Base-by-base conservation (phyloP, 2,329 filamentous ascomycete genomes). In the Xylogone sp. region DNA sequence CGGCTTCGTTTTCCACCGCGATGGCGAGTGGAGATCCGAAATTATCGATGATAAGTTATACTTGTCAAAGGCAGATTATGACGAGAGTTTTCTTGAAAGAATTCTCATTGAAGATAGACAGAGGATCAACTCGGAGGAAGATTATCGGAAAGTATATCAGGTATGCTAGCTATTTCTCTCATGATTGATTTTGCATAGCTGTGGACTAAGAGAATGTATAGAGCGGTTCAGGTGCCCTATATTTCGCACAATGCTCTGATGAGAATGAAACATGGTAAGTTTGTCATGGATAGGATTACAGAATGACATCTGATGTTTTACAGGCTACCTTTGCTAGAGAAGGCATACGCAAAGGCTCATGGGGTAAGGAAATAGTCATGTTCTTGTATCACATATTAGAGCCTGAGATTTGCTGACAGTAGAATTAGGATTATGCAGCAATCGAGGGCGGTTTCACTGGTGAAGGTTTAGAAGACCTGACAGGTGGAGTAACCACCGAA, bases 21-120 rank as follows among this genome's bases (percentile, higher is more conserved):
- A 95, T 62, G 90, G 90, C 47, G 89, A 93, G 67, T 96, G 90
- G 91, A 87, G 92, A 48, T 89, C 90, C 59, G 90, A 88, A 54
- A 90, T 96, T 53, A 83, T 96, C 52, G 91, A 96, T 63, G 91
- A 96, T 68, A 94, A 94, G 69, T 76, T 96, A 1, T 95, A 89
- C 65, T 78, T 95, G 16, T 87, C 84, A 49, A 88, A 87, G 2
- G 86, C 88, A 2, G 86, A 88, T 62, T 95, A 90, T 71, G 88
- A 94, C 59, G 85, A 90, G 61, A 49, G 55, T 59, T 75, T 64
- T 45, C 74, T 87, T 67, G 87, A 90, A 64, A 81, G 88, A 43
- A 79, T 87, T 46, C 76, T 90, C n/a, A 81, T 90, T 65, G 81
- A 90, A 61, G 84, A 90, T 62, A 83, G 90, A 48, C 87, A 80